A percentile compares a stretch with the other conserved stretches of the same genome.
These are phyloP conservation scores for Mycena vulgaris DNA, from an alignment of 768 basidiomycete species.

Conservation along the genomic window DNA sequence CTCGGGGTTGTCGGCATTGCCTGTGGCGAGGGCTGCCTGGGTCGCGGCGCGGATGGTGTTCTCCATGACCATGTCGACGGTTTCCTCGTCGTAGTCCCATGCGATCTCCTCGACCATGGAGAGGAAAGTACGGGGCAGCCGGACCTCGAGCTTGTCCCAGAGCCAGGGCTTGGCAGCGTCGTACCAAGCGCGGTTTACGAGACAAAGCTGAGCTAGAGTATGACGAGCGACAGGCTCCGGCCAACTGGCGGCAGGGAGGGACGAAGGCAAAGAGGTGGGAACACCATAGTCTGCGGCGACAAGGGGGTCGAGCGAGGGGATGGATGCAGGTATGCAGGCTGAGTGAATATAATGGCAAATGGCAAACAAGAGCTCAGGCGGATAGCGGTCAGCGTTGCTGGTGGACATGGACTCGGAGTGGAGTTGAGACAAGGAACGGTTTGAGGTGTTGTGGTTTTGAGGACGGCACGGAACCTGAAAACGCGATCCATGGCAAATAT, in stretches of 20 bases:
- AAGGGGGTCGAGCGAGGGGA: constrained; percentile 81
- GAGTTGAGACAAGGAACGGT: not conserved
- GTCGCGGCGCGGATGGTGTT: constrained; percentile 79
- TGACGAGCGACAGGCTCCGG: constrained; percentile 75
- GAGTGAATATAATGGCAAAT: constrained; percentile 84
- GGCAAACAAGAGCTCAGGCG: constrained; percentile 78
- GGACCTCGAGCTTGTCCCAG: constrained; percentile 87
- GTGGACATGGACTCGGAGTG: constrained; percentile 47
- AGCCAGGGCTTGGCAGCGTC: constrained; percentile 91
- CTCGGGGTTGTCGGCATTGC: constrained; percentile 53
- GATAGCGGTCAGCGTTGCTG: constrained; percentile 63
- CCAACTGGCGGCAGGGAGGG: constrained; percentile 81
- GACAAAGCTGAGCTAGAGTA: constrained; percentile 79
- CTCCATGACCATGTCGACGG: constrained; percentile 75
- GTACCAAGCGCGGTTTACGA: constrained; percentile 85
- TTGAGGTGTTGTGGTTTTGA: constrained; percentile 2
- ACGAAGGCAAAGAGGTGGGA: constrained; percentile 80
- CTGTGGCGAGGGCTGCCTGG: constrained; percentile 69
- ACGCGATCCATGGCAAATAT: too few relatives aligned
- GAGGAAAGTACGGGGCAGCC: constrained; percentile 89
- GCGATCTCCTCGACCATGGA: constrained; percentile 85
- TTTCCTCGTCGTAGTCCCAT: constrained; percentile 79
- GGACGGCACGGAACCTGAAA: constrained; percentile 30
- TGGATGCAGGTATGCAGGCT: constrained; percentile 68
- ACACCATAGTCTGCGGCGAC: constrained; percentile 59